Conservation (phyloP, 768 basidiomycete genomes). For the Lentinus tigrinus region DNA sequence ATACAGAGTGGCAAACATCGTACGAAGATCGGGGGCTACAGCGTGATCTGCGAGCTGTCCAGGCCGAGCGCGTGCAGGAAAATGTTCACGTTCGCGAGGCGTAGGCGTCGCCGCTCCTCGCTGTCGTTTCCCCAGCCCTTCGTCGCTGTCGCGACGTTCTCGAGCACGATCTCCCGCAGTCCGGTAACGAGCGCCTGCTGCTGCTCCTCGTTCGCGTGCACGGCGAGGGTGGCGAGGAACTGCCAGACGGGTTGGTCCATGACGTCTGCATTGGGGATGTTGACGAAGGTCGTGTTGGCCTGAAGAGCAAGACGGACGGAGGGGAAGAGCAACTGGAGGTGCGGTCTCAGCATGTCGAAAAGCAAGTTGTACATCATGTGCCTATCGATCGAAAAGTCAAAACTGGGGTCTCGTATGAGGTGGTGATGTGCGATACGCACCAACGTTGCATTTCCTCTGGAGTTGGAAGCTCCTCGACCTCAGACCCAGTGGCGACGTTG, state of each 20-base stretch:
- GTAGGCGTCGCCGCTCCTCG: conserved; percentile 69
- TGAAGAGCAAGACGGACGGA: conserved; percentile 69
- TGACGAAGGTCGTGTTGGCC: conserved; percentile 34
- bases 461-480: conserved; percentile 37
- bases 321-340: conserved; percentile 83
- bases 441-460: conserved; percentile 79
- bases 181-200: conserved; percentile 84
- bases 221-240: conserved; percentile 85
- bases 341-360: conserved; percentile 74
- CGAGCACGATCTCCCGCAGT: conserved; percentile 90
- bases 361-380: conserved; percentile 85
- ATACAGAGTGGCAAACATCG: not conserved
- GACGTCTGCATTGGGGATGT: conserved; percentile 51
- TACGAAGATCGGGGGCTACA: conserved; percentile 26
- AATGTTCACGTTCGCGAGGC: conserved; percentile 90
- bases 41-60: conserved; percentile 70
- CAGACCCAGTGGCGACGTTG: conserved; percentile 45
- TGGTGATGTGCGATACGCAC: conserved; percentile 38
- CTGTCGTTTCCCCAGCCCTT: conserved; percentile 73
- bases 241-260: conserved; percentile 94
- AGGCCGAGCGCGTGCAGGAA: conserved; percentile 80
- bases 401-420: not conserved
- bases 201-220: conserved; percentile 82
- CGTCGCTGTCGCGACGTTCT: conserved; percentile 79
- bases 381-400: conserved; percentile 50